Evolutionary conservation across 2,329 filamentous ascomycete genomes (phyloP).

Genomic region (Leptographium radiaticola): DNA sequence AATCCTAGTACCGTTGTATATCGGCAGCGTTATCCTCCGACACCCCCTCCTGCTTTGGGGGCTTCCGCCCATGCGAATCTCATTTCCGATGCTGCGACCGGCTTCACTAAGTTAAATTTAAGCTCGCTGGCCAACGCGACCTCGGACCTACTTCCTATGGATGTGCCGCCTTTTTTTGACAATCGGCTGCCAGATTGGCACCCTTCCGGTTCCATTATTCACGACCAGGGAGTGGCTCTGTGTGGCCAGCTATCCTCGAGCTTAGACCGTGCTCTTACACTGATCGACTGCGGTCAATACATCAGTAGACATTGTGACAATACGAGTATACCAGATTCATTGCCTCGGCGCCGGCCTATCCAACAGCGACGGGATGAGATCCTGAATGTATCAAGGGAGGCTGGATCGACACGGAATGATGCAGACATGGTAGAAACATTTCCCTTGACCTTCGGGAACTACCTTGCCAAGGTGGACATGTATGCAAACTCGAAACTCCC

Average conservation of each 20-base stretch:
- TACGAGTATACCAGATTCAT: not conserved
- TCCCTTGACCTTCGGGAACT: constrained; percentile 31
- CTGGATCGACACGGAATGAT: constrained; percentile 16
- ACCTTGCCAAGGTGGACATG: constrained; percentile 64
- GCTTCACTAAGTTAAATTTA: constrained; percentile 22
- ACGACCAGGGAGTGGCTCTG: constrained; percentile 31
- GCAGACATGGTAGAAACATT: constrained; percentile 17
- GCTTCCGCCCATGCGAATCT: constrained; percentile 1
- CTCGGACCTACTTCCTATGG: constrained; percentile 25
- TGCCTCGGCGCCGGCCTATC: not conserved
- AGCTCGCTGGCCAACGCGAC: constrained; percentile 30
- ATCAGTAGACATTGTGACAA: not conserved
- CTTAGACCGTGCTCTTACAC: constrained; percentile 56
- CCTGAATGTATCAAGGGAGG: no score
- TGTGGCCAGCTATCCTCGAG: constrained; percentile 48
- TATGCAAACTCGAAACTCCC: constrained; percentile 70
- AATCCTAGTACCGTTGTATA: constrained; percentile 33
- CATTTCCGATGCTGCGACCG: not conserved
- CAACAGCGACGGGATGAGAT: not conserved
- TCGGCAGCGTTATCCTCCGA: constrained; percentile 34
- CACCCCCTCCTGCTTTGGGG: constrained; percentile 9
- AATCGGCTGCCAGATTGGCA: constrained; percentile 31
- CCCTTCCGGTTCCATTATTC: constrained; percentile 26
- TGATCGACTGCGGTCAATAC: constrained; percentile 52
- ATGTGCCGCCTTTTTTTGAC: constrained; percentile 25